Evolutionary conservation across 164 flowering plant species (phyloP).

Genomic region (Platanus orientalis): DNA sequence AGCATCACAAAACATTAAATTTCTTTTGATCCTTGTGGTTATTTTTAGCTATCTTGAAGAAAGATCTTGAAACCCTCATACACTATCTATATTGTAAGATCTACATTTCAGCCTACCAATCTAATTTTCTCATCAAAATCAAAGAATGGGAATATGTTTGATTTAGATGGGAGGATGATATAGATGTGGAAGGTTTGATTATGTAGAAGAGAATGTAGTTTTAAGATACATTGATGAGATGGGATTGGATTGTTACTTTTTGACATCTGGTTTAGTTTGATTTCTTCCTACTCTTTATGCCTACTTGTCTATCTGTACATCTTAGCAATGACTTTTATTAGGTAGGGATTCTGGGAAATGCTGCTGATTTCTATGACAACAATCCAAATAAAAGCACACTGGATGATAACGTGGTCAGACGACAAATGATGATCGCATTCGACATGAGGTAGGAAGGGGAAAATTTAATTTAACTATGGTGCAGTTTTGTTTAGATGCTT

Average conservation of each 20-base stretch:
- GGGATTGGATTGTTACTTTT: neutral
- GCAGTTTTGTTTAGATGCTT: neutral
- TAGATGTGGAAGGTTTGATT: neutral
- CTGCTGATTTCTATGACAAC: conserved; percentile 73
- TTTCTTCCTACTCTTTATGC: neutral
- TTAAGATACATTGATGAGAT: neutral
- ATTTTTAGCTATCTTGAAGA: too few relatives aligned
- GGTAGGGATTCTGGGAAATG: conserved; percentile 97
- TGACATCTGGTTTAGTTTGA: neutral
- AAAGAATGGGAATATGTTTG: neutral
- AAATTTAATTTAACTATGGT: neutral
- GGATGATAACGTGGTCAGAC: conserved; percentile 53
- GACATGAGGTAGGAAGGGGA: conserved; percentile 76
- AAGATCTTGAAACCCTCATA: too few relatives aligned
- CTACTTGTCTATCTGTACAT: neutral
- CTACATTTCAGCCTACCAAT: neutral
- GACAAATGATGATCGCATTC: conserved; percentile 97
- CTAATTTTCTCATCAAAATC: neutral
- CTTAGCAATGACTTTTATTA: conserved; percentile 24
- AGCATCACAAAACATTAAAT: too few relatives aligned
- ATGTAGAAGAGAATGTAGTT: neutral
- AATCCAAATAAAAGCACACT: conserved; percentile 27
- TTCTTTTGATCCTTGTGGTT: neutral
- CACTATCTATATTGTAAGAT: neutral
- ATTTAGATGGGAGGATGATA: neutral